These are phyloP conservation scores for Annulohypoxylon bovei DNA, from an alignment of 495 filamentous ascomycete species.

Conservation along the genomic window DNA sequence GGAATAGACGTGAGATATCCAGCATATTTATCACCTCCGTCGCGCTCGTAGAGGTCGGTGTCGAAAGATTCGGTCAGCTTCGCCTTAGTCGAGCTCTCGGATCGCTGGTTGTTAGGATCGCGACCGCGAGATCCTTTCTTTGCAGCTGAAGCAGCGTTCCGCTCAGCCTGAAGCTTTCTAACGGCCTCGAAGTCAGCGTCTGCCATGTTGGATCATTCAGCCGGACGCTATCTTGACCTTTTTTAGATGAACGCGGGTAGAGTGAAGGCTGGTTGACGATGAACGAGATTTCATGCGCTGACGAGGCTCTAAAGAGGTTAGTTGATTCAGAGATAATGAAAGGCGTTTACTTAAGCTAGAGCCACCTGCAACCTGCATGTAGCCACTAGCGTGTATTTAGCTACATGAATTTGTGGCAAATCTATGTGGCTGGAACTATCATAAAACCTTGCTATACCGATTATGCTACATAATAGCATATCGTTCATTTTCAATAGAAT, in stretches of 20 bases:
- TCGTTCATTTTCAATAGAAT: neutral
- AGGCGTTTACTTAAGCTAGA: slow-evolving; percentile 16
- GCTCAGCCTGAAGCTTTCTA: slow-evolving; percentile 87
- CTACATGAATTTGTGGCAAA: slow-evolving; percentile 19
- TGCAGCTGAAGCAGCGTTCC: slow-evolving; percentile 81
- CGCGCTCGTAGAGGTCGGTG: slow-evolving; percentile 87
- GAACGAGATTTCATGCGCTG: slow-evolving; percentile 38
- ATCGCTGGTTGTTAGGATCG: slow-evolving; percentile 86
- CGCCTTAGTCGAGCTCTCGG: slow-evolving; percentile 91
- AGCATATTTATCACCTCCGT: slow-evolving; percentile 82
- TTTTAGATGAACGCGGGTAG: slow-evolving; percentile 36
- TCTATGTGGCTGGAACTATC: slow-evolving; percentile 4
- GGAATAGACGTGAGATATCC: slow-evolving; percentile 93
- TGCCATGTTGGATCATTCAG: slow-evolving; percentile 58
- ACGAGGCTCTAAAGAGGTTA: slow-evolving; percentile 14
- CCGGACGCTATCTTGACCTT: slow-evolving; percentile 44
- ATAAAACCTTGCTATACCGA: neutral
- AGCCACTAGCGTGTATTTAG: slow-evolving; percentile 8
- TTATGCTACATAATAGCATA: neutral
- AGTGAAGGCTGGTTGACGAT: slow-evolving; percentile 14
- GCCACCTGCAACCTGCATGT: slow-evolving; percentile 1
- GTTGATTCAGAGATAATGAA: slow-evolving; percentile 23
- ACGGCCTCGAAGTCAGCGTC: slow-evolving; percentile 85
- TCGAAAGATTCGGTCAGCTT: slow-evolving; percentile 96
- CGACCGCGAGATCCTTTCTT: slow-evolving; percentile 91